Evolutionary conservation across 129 eudicot genomes (phyloP).

Genomic region (Erigeron canadensis): DNA sequence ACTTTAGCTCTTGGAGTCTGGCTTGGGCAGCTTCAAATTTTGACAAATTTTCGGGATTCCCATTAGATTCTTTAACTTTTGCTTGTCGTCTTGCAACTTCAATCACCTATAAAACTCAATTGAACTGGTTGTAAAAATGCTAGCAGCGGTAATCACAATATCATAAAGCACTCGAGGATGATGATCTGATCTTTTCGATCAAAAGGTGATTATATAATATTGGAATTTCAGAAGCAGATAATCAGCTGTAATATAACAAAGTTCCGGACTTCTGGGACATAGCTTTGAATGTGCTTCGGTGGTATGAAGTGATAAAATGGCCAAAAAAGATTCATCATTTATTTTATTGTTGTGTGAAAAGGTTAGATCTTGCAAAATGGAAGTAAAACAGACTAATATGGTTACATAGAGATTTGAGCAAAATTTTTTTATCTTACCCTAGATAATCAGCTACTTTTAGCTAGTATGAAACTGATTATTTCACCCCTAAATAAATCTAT

Average conservation of each 20-base stretch:
- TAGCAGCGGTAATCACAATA: background rate
- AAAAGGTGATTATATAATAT: background rate
- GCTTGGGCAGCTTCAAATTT: constrained; percentile 82
- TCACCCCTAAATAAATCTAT: background rate
- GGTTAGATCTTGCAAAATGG: background rate
- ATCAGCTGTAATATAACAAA: background rate
- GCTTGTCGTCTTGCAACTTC: constrained; percentile 88
- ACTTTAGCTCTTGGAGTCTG: constrained; percentile 74
- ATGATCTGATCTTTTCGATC: background rate
- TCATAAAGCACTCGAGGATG: background rate
- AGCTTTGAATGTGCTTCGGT: background rate
- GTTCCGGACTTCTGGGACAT: background rate
- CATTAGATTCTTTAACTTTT: constrained; percentile 64
- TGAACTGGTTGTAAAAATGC: background rate
- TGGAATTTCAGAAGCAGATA: background rate
- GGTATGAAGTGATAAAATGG: background rate
- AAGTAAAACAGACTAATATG: background rate
- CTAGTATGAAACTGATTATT: background rate
- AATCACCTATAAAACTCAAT: constrained; percentile 57
- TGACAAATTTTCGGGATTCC: constrained; percentile 49
- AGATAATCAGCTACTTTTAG: background rate
- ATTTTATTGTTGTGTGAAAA: too few relatives aligned
- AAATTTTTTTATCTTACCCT: background rate
- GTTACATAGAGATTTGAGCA: background rate
- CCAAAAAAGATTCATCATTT: too few relatives aligned